Evolutionary conservation across 306 rosid species (phyloP), one percentile per base, ranked within the genome.

Genomic region (Betula pendula): DNA sequence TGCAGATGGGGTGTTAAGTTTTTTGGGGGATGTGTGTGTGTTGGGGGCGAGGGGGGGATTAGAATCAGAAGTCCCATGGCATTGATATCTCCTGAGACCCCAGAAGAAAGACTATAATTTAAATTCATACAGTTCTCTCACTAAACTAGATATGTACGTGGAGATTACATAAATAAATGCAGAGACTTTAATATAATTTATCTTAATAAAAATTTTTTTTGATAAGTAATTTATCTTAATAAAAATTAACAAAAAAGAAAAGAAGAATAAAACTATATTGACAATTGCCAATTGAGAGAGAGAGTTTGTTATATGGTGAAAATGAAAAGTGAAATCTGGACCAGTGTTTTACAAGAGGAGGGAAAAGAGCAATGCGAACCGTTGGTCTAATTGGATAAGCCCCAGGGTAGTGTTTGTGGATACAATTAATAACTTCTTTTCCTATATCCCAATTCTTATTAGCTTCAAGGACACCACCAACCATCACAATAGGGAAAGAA

Each of bases 401-500:
- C 49, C 93, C 87, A 0, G 98, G 90, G 68, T 88, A 90, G 63
- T 81, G 69, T 72, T 87, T 88, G 70, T 92, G 85, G 73, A 90
- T 79, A 81, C 83, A 86, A 60, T 84, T 88, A 24, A 85, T 72
- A 67, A 94, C 98, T 85, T 94, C 94, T 78, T 86, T 86, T 72
- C 97, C 96, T 40, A 94, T 89, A 85, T 94, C 96, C 98, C 98
- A 94, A 45, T 86, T 79, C 86, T 80, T 92, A 56, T 92, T 86
- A 75, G 94, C 98, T 85, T 90, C 96, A n/a, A 94, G 96, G 75
- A 94, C 98, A 53, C 98, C 98, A 25, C 98, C 98, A 85, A 94
- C 98, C 98, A 92, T 90, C 50, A 92, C 98, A 55, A 94, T 90
- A 40, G 97, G 96, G 74, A 90, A 95, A 35, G 71, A 60, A 50